Evolutionary conservation across 2,329 filamentous ascomycete species (phyloP), one percentile per base, ranked within the genome.

Genomic region (Aspergillus sp.): DNA sequence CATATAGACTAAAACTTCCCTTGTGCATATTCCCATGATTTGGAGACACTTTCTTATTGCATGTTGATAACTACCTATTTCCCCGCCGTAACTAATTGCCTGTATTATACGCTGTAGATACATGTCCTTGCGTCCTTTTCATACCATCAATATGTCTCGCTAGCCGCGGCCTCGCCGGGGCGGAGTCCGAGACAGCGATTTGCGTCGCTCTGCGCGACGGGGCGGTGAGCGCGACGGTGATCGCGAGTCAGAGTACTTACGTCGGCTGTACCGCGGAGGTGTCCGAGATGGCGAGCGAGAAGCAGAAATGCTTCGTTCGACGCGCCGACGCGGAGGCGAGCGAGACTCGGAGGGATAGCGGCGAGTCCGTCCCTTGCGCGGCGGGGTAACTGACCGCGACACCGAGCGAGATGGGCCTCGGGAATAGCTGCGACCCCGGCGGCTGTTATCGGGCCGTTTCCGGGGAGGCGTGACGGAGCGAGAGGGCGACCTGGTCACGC

Each of bases 401-500:
- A 38, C 35, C 14, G 35, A 38, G 26, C 26, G 26, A 10, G 68
- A 70, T 2, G 56, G 40, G 2, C 69, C 72, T 49, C 67, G 51
- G 6, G 70, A 68, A 49, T 66, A 66, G 48, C 66, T 70, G 42
- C 64, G 63, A 24, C 50, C 55, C 50, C 63, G 60, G 38, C 64
- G 57, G 20, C 49, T 42, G 5, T 22, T 22, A 41, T 52, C 53
- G 32, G 56, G 51, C 19, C 59, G 57, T 30, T 57, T 61, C 20
- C 61, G 61, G 43, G 65, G 64, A n/a, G 69, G 70, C 16, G 64
- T 65, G 47, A 62, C 58, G 16, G 70, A 72, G n/a, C 66, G 65
- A 47, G 67, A 69, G 8, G 52, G 54, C 8, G 69, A 71, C 36
- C 67, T 66, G 40, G 61, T 66, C 26, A 54, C 59, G 26, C 61